phyloP scores from a whole-genome alignment of 345 rosid genomes.

The Fremontodendron californicum region DNA sequence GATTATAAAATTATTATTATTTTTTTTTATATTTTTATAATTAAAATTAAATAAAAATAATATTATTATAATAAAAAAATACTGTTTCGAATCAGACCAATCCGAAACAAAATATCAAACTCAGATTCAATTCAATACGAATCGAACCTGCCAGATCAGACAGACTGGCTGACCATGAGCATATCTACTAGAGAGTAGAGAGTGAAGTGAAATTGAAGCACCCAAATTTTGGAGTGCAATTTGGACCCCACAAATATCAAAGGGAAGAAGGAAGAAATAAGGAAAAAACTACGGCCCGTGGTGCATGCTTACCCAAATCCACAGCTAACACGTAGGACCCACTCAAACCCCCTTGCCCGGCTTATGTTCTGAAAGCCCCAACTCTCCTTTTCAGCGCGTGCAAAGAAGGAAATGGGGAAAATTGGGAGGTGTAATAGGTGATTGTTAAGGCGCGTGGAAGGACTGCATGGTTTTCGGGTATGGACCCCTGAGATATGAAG shows the following conservation, averaged over 20 bases:
- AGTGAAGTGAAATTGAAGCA: not conserved
- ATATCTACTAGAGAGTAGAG: no score
- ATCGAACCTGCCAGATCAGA: no score
- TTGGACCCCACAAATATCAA: constrained; percentile 5
- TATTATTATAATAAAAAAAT: no score
- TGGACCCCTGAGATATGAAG: not conserved
- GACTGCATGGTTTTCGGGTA: no score
- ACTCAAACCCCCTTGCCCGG: not conserved
- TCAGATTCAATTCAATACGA: no score
- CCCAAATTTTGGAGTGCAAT: not conserved
- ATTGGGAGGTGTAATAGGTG: not conserved
- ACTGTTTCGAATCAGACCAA: no score
- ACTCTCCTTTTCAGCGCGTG: not conserved
- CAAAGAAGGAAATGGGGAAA: not conserved
- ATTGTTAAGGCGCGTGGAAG: not conserved
- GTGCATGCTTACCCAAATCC: constrained; percentile 2
- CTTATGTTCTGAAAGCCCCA: not conserved
- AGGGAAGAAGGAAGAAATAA: not conserved
- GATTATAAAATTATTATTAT: no score
- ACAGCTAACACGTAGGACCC: constrained; percentile 2
- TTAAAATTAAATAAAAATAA: no score
- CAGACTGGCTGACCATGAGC: no score
- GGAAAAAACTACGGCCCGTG: not conserved
- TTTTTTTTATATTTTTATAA: no score
- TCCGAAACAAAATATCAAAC: no score